phyloP scores from a whole-genome alignment of 495 filamentous ascomycete species.

The Apodospora peruviana region DNA sequence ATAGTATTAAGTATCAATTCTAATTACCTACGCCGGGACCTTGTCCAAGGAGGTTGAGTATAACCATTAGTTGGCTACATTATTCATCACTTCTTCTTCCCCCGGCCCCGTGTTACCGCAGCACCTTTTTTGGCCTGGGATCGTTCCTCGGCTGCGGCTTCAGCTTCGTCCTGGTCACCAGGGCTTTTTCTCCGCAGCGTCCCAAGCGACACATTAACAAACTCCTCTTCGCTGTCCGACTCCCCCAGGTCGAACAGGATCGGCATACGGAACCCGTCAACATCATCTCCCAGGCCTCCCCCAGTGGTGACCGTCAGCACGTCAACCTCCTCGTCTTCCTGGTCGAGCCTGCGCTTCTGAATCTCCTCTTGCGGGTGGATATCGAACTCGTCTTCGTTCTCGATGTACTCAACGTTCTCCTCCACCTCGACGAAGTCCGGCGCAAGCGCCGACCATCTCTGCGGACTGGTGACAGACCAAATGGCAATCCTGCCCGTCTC shows the following conservation, averaged over 20 bases:
- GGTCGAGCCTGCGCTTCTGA: conserved; percentile 79
- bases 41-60: too few species aligned
- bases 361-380: conserved; percentile 94
- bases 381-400: conserved; percentile 95
- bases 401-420: conserved; percentile 94
- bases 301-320: conserved; percentile 69
- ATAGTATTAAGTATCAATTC: too few species aligned
- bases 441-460: conserved; percentile 93
- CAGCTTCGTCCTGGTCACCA: conserved; percentile 40
- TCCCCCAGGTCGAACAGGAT: conserved; percentile 77
- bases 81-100: conserved; percentile 12
- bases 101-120: conserved; percentile 20
- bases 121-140: conserved; percentile 23
- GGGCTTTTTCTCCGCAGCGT: conserved; percentile 72
- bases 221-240: conserved; percentile 77
- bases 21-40: too few species aligned
- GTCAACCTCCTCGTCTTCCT: conserved; percentile 82
- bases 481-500: conserved; percentile 86
- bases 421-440: conserved; percentile 97
- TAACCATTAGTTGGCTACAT: too few species aligned
- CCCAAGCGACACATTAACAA: conserved; percentile 75
- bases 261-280: conserved; percentile 74
- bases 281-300: conserved; percentile 46
- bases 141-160: conserved; percentile 28
- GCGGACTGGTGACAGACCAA: conserved; percentile 87